These are phyloP conservation scores for Flaveria linearis DNA, from an alignment of 129 eudicot species.

Conservation along the genomic window DNA sequence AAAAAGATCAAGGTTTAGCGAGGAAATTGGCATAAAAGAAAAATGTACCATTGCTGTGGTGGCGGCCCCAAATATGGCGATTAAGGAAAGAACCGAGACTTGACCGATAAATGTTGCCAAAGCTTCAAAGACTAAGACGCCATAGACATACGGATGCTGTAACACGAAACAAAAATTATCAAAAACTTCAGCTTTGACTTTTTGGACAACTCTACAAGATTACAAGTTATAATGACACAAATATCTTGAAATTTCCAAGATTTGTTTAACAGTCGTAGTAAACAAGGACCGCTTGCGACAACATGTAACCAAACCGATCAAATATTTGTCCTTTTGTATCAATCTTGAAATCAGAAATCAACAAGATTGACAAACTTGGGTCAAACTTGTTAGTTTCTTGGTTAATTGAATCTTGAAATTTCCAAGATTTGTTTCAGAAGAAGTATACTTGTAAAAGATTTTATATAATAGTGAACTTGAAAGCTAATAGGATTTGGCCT, in stretches of 20 bases:
- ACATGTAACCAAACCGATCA: not conserved
- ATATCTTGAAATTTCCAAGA: constrained; percentile 3
- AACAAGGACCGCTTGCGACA: not conserved
- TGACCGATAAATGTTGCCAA: constrained; percentile 68
- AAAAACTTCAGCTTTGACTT: constrained; percentile 23
- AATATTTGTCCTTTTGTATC: not conserved
- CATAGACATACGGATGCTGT: constrained; percentile 90
- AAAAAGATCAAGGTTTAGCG: not conserved
- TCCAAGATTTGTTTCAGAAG: not conserved
- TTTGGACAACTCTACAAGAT: constrained; percentile 11
- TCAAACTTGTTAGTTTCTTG: not conserved
- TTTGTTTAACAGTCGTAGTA: not conserved
- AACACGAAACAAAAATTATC: constrained; percentile 26
- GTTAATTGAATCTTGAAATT: not conserved
- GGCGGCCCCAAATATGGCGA: constrained; percentile 46
- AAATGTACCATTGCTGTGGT: constrained; percentile 45
- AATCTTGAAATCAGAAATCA: constrained; percentile 1
- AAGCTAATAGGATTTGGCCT: not conserved
- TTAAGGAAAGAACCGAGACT: constrained; percentile 44
- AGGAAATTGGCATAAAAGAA: not conserved
- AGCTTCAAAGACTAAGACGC: constrained; percentile 82
- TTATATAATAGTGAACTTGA: not conserved
- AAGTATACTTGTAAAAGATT: not conserved
- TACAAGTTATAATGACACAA: not conserved
- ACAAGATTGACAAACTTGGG: not conserved